phyloP scores from a whole-genome alignment of 768 basidiomycete genomes.

The Phanerochaete sordida region DNA sequence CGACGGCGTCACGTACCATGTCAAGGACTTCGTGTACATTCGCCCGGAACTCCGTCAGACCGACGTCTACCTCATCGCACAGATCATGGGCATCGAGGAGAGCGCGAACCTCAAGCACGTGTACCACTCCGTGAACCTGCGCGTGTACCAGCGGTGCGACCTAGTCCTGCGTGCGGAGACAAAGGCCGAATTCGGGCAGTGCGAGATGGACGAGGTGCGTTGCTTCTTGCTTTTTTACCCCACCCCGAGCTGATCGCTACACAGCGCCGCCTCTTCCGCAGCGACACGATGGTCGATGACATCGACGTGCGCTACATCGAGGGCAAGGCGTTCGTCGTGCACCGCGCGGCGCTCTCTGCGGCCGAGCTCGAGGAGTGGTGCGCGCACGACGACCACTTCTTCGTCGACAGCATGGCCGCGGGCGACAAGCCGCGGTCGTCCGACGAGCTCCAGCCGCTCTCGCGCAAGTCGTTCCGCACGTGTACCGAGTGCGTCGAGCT shows the following conservation, averaged over 20 bases:
- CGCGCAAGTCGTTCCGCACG: slow-evolving; percentile 21
- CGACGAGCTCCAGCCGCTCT: not conserved
- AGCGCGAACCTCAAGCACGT: slow-evolving; percentile 7
- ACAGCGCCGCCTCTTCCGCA: slow-evolving; percentile 2
- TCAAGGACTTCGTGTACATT: slow-evolving; percentile 60
- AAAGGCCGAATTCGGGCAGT: not conserved
- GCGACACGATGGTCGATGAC: not conserved
- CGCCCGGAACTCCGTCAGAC: slow-evolving; percentile 18
- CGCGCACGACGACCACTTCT: slow-evolving; percentile 54
- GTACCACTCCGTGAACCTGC: slow-evolving; percentile 33
- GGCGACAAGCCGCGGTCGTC: not conserved
- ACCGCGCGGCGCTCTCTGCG: slow-evolving; percentile 28
- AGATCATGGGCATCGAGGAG: slow-evolving; percentile 41
- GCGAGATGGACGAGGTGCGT: slow-evolving; percentile 9
- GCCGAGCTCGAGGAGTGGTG: slow-evolving; percentile 42
- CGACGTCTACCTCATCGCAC: slow-evolving; percentile 48
- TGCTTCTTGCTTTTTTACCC: not conserved
- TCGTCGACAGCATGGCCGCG: slow-evolving; percentile 36
- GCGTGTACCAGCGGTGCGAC: slow-evolving; percentile 44
- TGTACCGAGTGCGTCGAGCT: slow-evolving; percentile 40
- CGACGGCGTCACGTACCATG: slow-evolving; percentile 43
- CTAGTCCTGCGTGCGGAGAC: slow-evolving; percentile 26
- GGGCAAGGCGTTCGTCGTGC: slow-evolving; percentile 50
- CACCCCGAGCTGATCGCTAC: not conserved
- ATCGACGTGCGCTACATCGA: slow-evolving; percentile 38